Base-by-base conservation (phyloP, 768 basidiomycete genomes). In the Strobilomyces echinocephalus region DNA sequence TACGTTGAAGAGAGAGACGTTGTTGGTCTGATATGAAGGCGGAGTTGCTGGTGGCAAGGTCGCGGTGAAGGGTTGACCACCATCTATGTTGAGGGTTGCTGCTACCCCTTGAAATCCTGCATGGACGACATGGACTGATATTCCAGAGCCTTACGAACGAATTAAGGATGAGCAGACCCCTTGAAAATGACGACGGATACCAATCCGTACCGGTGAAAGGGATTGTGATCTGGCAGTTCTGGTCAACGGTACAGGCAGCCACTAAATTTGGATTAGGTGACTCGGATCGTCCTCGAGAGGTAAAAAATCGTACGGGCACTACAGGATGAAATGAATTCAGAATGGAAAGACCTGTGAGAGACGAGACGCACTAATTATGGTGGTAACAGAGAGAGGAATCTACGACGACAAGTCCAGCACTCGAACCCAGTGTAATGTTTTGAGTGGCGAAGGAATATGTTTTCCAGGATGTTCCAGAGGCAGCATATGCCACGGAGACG, bases 371-470 rank as follows among this genome's bases (percentile, higher is more conserved):
- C 24, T 2, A 24, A 33, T 58, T 58, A 14, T 56, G 24, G 24
- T 62, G 41, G 14, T 55, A 61, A 14, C 60, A 62, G 30, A 49
- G 34, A 5, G 60, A 56, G 21, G 60, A 39, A 46, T 61, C 55
- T 18, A 61, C 43, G 1, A 18, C 18, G 24, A 57, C 0, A 36
- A 34, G 20, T 36, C 20, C 21, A 7, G 39, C n/a, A 14, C 35
- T 6, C 3, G 28, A 14, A 8, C 0, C 33, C 21, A 59, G 9
- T 14, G 49, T 44, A 42, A 59, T n/a, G n/a, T n/a, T 54, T 39
- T 46, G 49, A 28, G 52, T 59, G 8, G 34, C 3, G 7, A 41
- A 28, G 20, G 54, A 50, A 34, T 47, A 61, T 0, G 49, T 43
- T 3, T 11, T 16, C 60, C 60, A 62, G 8, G 0, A 4, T 3